Evolutionary conservation across 129 eudicot species (phyloP).

Genomic region (Flaveria robusta): DNA sequence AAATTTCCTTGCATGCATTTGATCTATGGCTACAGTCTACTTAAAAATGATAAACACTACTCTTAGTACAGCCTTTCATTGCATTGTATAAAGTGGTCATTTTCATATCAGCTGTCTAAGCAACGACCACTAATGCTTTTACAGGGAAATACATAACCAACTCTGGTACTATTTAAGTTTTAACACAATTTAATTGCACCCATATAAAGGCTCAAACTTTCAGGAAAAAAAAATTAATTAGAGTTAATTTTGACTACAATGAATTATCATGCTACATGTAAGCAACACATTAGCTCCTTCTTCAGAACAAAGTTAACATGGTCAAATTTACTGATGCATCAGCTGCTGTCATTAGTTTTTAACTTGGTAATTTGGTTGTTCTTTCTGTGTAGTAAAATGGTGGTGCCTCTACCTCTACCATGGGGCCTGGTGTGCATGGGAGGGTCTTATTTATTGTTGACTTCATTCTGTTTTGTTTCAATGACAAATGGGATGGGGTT

Average conservation of each 20-base stretch:
- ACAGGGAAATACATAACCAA: background rate
- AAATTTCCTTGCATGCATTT: slow-evolving; percentile 10
- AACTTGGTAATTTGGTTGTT: background rate
- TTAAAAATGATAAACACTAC: background rate
- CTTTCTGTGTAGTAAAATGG: slow-evolving; percentile 68
- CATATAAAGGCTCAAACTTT: background rate
- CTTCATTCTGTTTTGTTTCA: slow-evolving; percentile 69
- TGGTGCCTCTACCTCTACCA: slow-evolving; percentile 89
- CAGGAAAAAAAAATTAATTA: background rate
- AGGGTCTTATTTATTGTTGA: slow-evolving; percentile 59
- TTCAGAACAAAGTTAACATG: background rate
- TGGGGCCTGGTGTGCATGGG: slow-evolving; percentile 79
- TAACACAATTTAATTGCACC: background rate
- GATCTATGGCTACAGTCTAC: background rate
- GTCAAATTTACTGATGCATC: background rate
- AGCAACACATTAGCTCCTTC: background rate
- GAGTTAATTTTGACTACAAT: background rate
- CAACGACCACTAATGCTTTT: background rate
- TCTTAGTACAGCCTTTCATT: background rate
- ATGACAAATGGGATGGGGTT: slow-evolving; percentile 72
- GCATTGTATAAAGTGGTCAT: background rate
- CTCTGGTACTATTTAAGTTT: background rate
- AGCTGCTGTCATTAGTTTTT: background rate
- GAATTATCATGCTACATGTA: background rate
- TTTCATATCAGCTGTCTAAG: background rate